These are phyloP conservation scores for Dryadomyces quercivorus DNA, from an alignment of 2,329 filamentous ascomycete species.

Conservation along the genomic window DNA sequence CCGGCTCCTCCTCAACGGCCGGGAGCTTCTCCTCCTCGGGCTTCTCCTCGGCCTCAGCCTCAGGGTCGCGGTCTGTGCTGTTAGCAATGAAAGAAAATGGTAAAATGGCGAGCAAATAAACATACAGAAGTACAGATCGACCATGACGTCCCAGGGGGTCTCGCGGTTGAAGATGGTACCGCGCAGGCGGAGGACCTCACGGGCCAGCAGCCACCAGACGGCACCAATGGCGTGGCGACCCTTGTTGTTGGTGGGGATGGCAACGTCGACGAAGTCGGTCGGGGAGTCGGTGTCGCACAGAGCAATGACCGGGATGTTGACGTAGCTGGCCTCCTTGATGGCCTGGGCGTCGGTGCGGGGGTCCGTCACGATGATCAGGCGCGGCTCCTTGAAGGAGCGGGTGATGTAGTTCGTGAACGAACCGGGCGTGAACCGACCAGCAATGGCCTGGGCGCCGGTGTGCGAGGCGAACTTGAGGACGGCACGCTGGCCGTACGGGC, in stretches of 20 bases:
- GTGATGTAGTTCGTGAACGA: conserved; percentile 99
- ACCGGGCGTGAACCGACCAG: conserved; percentile 99
- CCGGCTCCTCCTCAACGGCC: conserved; percentile 72
- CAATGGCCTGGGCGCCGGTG: conserved; percentile 95
- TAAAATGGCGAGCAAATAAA: conserved; percentile 12
- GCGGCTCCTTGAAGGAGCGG: conserved; percentile 99
- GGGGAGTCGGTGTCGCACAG: conserved; percentile 99
- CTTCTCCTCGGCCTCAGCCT: conserved; percentile 99
- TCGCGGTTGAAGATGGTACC: conserved; percentile 94
- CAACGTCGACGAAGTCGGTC: conserved; percentile 98
- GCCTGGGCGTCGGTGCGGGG: conserved; percentile 99
- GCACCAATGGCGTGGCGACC: conserved; percentile 97
- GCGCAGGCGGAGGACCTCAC: conserved; percentile 97
- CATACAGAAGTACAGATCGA: conserved; percentile 97
- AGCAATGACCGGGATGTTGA: conserved; percentile 99
- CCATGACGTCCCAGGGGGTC: conserved; percentile 97
- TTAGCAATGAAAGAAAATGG: conserved; percentile 6
- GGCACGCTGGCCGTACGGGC: conserved; percentile 98
- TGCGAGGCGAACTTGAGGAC: conserved; percentile 99
- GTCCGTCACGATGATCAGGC: conserved; percentile 98
- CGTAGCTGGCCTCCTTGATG: conserved; percentile 99
- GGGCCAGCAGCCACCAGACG: conserved; percentile 98
- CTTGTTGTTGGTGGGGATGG: conserved; percentile 99
- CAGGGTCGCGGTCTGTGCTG: conserved; percentile 76
- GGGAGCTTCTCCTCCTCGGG: conserved; percentile 84